Conservation (phyloP, 2,329 filamentous ascomycete species). For the Stagonosporopsis tanaceti region DNA sequence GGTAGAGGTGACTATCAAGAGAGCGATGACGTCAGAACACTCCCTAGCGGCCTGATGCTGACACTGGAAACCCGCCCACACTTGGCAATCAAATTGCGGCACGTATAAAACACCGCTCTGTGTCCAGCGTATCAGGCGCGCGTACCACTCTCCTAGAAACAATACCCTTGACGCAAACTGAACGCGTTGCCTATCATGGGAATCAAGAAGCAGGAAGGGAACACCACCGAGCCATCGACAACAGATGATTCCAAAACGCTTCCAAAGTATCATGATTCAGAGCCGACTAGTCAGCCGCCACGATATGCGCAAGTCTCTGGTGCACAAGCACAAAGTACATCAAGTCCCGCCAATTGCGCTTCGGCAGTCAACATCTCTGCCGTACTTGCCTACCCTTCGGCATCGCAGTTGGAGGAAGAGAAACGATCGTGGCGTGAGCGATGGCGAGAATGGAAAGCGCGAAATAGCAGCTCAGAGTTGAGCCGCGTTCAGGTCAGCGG, state of each 20-base stretch:
- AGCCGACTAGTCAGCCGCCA: constrained; percentile 4
- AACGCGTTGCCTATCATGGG: not conserved
- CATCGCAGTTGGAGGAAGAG: not conserved
- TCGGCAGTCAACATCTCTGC: constrained; percentile 4
- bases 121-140: not conserved
- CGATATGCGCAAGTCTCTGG: not conserved
- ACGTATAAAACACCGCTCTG: not conserved
- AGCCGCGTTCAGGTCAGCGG: not conserved
- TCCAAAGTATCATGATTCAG: constrained; percentile 9
- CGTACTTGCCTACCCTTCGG: constrained; percentile 7
- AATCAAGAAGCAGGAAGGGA: not conserved
- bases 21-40: not conserved
- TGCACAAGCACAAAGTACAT: not conserved
- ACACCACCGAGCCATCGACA: not conserved
- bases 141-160: not conserved
- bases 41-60: not conserved
- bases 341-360: not conserved
- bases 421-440: constrained; percentile 7
- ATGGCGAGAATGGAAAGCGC: constrained; percentile 8
- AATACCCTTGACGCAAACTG: not conserved
- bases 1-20: not conserved
- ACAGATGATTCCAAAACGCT: not conserved
- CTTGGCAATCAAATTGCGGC: not conserved
- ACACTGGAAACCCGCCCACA: too few species aligned
- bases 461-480: not conserved